Evolutionary conservation across 169 alveolate genomes (phyloP).

Genomic region (Plasmodium yoelii): DNA sequence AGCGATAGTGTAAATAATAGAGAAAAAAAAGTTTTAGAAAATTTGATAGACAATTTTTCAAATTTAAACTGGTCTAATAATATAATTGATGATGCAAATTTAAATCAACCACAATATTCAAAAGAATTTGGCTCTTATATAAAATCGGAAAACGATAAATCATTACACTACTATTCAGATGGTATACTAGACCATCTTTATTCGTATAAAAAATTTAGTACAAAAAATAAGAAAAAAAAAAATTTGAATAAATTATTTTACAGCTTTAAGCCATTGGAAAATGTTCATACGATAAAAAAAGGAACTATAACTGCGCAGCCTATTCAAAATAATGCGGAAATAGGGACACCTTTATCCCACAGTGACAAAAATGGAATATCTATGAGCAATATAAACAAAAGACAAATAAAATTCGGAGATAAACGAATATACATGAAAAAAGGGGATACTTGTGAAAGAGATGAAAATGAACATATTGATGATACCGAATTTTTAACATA

Average conservation of each 20-base stretch:
- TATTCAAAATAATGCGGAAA: too few relatives aligned
- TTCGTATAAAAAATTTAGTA: not conserved
- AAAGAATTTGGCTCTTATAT: constrained; percentile 4
- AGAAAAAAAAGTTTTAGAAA: not conserved
- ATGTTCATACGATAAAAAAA: constrained; percentile 7
- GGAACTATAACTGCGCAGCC: not conserved
- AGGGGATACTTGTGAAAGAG: not conserved
- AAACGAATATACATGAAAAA: too few relatives aligned
- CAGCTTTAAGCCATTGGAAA: constrained; percentile 32
- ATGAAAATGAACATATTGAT: not conserved
- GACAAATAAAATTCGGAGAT: too few relatives aligned
- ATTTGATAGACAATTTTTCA: constrained; percentile 8
- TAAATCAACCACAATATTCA: not conserved
- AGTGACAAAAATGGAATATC: not conserved
- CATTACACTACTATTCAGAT: constrained; percentile 13
- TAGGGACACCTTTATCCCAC: too few relatives aligned
- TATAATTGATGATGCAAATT: constrained; percentile 8
- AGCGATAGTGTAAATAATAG: not conserved
- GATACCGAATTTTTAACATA: constrained; percentile 24
- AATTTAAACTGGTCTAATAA: not conserved
- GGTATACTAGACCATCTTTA: not conserved
- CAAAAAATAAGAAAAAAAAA: constrained; percentile 14
- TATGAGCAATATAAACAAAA: not conserved
- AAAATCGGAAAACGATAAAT: constrained; percentile 3
- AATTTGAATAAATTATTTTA: constrained; percentile 39